Conservation (phyloP, 2,329 filamentous ascomycete genomes). For the Dothideomycetes sp. region DNA sequence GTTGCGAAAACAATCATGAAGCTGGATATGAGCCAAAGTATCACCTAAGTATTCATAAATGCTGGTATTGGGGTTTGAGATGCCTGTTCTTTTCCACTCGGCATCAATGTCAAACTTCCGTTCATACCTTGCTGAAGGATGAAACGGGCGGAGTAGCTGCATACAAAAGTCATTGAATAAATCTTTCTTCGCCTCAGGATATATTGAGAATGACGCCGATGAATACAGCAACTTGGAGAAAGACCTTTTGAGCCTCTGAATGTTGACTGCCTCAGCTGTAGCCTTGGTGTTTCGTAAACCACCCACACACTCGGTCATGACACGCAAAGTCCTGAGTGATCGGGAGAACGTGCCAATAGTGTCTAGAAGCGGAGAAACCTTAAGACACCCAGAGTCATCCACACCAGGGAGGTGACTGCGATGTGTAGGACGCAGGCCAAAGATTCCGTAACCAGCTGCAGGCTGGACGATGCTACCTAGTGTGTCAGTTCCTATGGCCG, state of each 20-base stretch:
- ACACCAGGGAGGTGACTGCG: too few species aligned
- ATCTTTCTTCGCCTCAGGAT: neutral
- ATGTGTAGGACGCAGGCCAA: neutral
- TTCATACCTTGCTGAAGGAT: neutral
- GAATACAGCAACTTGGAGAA: neutral
- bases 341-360: neutral
- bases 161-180: neutral
- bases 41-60: neutral
- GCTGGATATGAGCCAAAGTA: neutral
- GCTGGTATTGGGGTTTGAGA: neutral
- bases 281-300: too few species aligned
- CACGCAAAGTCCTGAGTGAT: neutral
- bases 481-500: conserved; percentile 25
- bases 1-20: neutral
- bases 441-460: neutral
- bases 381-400: neutral
- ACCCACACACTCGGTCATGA: neutral
- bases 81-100: neutral
- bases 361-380: neutral
- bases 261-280: neutral
- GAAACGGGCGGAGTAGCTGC: neutral
- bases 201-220: neutral
- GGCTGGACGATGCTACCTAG: neutral
- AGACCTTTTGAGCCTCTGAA: neutral
- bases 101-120: neutral